Base-by-base conservation (phyloP, 2,329 filamentous ascomycete species). In the Dactylellina sp. region DNA sequence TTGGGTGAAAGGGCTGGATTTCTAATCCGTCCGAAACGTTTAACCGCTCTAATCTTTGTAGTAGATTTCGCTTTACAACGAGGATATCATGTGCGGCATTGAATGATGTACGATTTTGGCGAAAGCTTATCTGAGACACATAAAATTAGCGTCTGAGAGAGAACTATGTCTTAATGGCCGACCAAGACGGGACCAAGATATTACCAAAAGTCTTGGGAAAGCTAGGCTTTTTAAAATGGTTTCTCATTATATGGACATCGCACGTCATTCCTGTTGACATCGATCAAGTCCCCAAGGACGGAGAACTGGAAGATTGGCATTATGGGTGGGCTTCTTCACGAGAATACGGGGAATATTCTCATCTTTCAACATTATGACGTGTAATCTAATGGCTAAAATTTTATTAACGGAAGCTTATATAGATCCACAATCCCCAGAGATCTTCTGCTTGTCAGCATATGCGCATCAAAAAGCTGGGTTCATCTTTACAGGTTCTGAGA, bases 361-460 rank as follows among this genome's bases (percentile, higher is more conserved):
- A 32, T 32, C 28, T 32, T 32, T 65, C 25, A 16, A 56, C 49
- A 25, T 9, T 65, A 65, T 65, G 61, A 65, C 61, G 50, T 55
- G 35, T 37, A 9, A n/a, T 24, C n/a, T 6, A 24, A 40, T 22
- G 24, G 9, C 39, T 28, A 44, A 20, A 28, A 63, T 1, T 14
- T 44, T 16, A n/a, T 55, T 40, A 32, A 32, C 28, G 9, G 28
- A 32, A 32, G 28, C 5, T 52, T 52, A 12, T 32, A 52, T 11
- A 16, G 14, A 6, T 47, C 49, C 49, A 46, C 39, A 47, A 55
- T 55, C 24, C 53, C 61, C 40, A 56, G 7, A 65, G 61, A 65
- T 56, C 61, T 65, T 42, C 49, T 39, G 18, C 18, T 47, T 32
- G 49, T 56, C 22, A 55, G 32, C 22, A 52, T 20, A 22, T 59